Evolutionary conservation across 306 rosid species (phyloP), one percentile per base, ranked within the genome.

Genomic region (Heteromeles arbutifolia): DNA sequence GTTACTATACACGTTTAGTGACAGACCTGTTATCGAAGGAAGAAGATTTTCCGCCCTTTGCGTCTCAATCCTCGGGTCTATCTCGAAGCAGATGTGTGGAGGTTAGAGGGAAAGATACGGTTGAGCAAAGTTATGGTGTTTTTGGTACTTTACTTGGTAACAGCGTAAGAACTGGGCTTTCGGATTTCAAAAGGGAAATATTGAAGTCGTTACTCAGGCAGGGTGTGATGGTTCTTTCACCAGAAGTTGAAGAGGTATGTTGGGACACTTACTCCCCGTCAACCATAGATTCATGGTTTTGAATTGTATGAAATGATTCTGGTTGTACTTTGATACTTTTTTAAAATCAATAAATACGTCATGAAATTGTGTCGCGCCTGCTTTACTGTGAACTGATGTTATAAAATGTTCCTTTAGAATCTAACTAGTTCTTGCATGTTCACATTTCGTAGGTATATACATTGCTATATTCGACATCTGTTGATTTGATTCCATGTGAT

Each of bases 231-330:
- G 29, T 82, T 81, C 96, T 94, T 85, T 83, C 97, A 8, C 80
- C 90, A 50, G 97, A 94, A 87, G 96, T 85, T 66, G 85, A 92
- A 31, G 95, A 94, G 98, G 97, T 94, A 88, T 64, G 50, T 73
- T 57, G 71, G 62, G 72, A 78, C 70, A 73, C 79, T 48, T 74
- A 50, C 54, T 13, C 56, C 31, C 31, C 31, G 31, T 68, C 14
- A 11, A 9, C 18, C 44, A 26, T 45, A 17, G 70, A 67, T 32
- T 74, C 45, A 34, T 74, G 70, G 24, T 65, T 39, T 77, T 61
- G 57, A 56, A 43, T 62, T 26, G 28, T 67, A 53, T 28, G 5
- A 24, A 50, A 34, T 44, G 15, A 41, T 0, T 48, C 24, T 21
- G 57, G n/a, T 17, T 3, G 31, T 37, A 34, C 18, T 34, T 67